Base-by-base conservation (phyloP, 2,329 filamentous ascomycete genomes). In the Penicillium sp. region DNA sequence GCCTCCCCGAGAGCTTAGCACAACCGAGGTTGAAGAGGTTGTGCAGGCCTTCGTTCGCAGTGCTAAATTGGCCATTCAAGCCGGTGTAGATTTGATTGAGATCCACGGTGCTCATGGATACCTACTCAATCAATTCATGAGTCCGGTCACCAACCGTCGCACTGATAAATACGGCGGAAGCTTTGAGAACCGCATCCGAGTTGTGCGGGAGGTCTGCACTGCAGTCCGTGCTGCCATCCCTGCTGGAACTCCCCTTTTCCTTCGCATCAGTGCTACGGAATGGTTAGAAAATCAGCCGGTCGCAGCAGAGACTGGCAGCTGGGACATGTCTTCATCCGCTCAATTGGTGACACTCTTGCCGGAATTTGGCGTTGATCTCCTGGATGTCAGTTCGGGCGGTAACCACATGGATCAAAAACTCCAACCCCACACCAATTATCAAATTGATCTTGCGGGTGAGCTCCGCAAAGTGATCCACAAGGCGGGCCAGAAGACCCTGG, bases 21-120 rank as follows among this genome's bases (percentile, higher is more conserved):
- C 83, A 0, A 77, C 80, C 1, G 87, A 93, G 57, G 91, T 96
- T 61, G 77, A 85, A 63, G 75, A 79, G 3, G 71, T 91, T 37
- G 86, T 91, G 60, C 71, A 75, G 39, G 81, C 81, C 4, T 93
- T 85, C 73, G 84, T 79, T 4, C 81, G 80, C 8, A 79, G 83
- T 4, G 83, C 85, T 0, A 75, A 77, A 58, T 75, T 86, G 21
- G 82, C 90, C 1, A 77, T 92, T 2, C 77, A 85, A 62, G 88
- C 86, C 3, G 91, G 91, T 0, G 83, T 92, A 51, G 91, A 96
- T 69, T 81, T 87, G 4, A 88, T 95, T 58, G 91, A 95, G 72
- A 84, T 95, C 35, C 91, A 93, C 75, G 84, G 81, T 58, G 91
- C 90, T 0, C 90, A 93, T 69, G 90, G 91, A 1, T 93, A 93